Evolutionary conservation across 495 filamentous ascomycete species (phyloP).

Genomic region (Aspergillus haitiensis): DNA sequence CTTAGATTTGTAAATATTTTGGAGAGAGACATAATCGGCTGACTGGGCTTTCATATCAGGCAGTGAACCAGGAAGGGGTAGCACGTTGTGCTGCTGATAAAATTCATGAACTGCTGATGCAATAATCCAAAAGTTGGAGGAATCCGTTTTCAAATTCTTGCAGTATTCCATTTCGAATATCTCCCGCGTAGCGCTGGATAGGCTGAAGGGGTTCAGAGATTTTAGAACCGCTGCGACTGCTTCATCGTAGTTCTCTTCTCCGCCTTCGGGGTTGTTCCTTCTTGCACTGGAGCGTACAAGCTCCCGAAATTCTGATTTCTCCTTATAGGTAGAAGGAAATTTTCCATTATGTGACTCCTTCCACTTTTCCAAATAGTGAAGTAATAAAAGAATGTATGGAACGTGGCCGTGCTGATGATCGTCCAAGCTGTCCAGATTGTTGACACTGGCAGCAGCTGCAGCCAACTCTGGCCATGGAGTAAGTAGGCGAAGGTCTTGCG

Average conservation of each 20-base stretch:
- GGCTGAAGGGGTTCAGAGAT: constrained; percentile 64
- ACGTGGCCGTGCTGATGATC: constrained; percentile 90
- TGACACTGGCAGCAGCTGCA: constrained; percentile 58
- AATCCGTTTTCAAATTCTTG: constrained; percentile 42
- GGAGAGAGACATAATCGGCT: constrained; percentile 84
- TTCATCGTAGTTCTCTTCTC: constrained; percentile 97
- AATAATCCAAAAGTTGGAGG: constrained; percentile 81
- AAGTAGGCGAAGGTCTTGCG: constrained; percentile 81
- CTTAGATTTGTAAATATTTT: constrained; percentile 92
- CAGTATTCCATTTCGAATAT: constrained; percentile 72
- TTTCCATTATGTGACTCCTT: constrained; percentile 68
- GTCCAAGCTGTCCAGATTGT: constrained; percentile 65
- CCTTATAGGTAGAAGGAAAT: constrained; percentile 71
- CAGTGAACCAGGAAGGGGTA: constrained; percentile 83
- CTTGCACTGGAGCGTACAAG: constrained; percentile 66
- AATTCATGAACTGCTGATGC: constrained; percentile 77
- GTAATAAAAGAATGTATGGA: constrained; percentile 79
- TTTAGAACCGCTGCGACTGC: constrained; percentile 85
- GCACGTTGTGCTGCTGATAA: constrained; percentile 63
- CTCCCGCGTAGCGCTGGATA: constrained; percentile 68
- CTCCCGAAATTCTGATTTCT: constrained; percentile 80
- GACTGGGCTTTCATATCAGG: constrained; percentile 99
- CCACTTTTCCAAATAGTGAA: constrained; percentile 87
- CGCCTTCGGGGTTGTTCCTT: constrained; percentile 76
- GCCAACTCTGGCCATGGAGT: constrained; percentile 85